Percentiles rank a stretch among this genome's conserved stretches.
These are phyloP conservation scores for Leonotis leonurus DNA, from an alignment of 257 asterid species.

Conservation along the genomic window DNA sequence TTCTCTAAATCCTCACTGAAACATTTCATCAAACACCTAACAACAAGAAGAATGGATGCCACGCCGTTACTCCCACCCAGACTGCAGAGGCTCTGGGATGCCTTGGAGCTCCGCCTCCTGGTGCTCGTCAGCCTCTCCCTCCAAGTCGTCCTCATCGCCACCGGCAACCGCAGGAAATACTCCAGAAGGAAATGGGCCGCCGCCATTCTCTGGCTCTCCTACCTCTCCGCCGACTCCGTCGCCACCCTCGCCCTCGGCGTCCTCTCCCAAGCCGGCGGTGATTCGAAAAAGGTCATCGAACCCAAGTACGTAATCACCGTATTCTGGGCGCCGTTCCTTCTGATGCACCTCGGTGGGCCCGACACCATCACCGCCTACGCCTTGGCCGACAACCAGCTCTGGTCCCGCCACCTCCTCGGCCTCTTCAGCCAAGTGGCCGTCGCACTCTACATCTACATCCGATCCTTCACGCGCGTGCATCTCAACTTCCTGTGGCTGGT, in stretches of 20 bases:
- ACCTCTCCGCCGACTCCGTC: constrained; percentile 25
- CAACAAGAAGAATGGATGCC: not conserved
- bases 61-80: not conserved
- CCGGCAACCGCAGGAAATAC: constrained; percentile 22
- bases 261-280: constrained; percentile 17
- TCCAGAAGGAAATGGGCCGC: not conserved
- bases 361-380: constrained; percentile 39
- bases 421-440: constrained; percentile 16
- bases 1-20: not conserved
- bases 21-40: not conserved
- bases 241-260: constrained; percentile 29
- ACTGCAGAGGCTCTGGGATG: constrained; percentile 8
- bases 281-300: not conserved
- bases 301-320: not conserved
- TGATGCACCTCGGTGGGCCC: constrained; percentile 39
- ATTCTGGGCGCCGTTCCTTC: constrained; percentile 40
- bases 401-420: constrained; percentile 29
- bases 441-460: constrained; percentile 21
- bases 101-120: constrained; percentile 11
- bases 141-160: constrained; percentile 1
- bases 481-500: not conserved
- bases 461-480: not conserved
- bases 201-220: constrained; percentile 9
- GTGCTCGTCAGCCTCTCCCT: constrained; percentile 16
- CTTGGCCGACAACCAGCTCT: constrained; percentile 37